These are phyloP conservation scores for Malus asiatica DNA, from an alignment of 306 rosid species.

Conservation along the genomic window DNA sequence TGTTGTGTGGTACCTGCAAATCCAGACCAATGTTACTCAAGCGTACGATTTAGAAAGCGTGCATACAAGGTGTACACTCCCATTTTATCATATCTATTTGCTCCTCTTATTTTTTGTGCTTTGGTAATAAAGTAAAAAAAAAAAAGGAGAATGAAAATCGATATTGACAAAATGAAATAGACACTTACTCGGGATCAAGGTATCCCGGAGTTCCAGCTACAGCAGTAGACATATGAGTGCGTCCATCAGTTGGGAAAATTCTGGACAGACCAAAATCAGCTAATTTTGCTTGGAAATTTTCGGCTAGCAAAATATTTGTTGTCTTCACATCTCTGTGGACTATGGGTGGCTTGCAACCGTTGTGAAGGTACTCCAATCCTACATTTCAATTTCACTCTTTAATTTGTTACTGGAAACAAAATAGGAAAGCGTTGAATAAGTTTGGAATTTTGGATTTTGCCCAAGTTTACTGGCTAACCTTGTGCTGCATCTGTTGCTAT, in stretches of 20 bases:
- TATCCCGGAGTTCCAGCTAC: conserved; percentile 30
- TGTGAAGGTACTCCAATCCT: conserved; percentile 42
- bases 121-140: too few species aligned
- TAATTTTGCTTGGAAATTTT: conserved; percentile 31
- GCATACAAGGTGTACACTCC: too few species aligned
- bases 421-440: background rate
- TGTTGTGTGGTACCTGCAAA: conserved; percentile 14
- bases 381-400: background rate
- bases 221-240: conserved; percentile 16
- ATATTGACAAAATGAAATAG: too few species aligned
- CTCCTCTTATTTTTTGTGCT: too few species aligned
- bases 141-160: too few species aligned
- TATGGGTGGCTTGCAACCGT: conserved; percentile 33
- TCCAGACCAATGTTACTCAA: background rate
- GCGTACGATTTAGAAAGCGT: too few species aligned
- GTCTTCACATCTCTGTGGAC: conserved; percentile 34
- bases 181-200: conserved; percentile 27
- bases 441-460: background rate
- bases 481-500: conserved; percentile 29
- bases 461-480: background rate
- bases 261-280: conserved; percentile 36
- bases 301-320: conserved; percentile 26
- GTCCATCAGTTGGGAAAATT: conserved; percentile 19
- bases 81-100: too few species aligned
- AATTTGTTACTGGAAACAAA: background rate